Evolutionary conservation across 176 grass and related monocot species (phyloP), one percentile per base, ranked within the genome.

Genomic region (Oryza nivara): DNA sequence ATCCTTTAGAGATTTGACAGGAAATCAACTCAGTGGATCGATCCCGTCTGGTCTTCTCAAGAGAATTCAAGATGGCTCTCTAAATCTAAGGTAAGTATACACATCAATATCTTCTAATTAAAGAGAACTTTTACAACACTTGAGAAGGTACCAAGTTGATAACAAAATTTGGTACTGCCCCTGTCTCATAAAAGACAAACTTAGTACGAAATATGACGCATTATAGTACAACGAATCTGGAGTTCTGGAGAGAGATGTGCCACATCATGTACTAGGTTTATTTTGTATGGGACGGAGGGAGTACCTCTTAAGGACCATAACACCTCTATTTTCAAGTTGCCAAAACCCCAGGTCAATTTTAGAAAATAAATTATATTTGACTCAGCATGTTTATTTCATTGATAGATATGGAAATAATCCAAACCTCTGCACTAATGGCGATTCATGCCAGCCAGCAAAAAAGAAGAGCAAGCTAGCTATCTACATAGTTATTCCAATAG

Each of bases 1-100:
- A 78, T 88, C 54, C 17, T 86, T 38, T 30, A 95, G 93, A 85
- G 87, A 95, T 85, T 92, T 95, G 34, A 92, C 82, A 2, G 72
- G 79, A 4, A 95, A 92, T 34, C 79, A 85, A 6, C 80, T 92
- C 14, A 82, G 44, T 65, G 83, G 86, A 46, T 68, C 76, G 45
- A 89, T 95, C 26, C 88, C 93, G 9, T n/a, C 80, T 34, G 76
- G 84, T 19, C 71, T 91, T 36, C 78, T 89, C 8, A 81, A 85
- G 80, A 89, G 83, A 38, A 64, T 48, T 72, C 56, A 87, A 85
- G 76, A 87, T 77, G 86, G 89, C 3, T 80, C 47, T 34, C 84
- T 96, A 49, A 86, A 14, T n/a, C 47, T 91, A 34, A 90, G 86
- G 94, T 93, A 76, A 61, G 20, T 22, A 61, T 5, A 61, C 19